phyloP scores from a whole-genome alignment of 768 basidiomycete genomes.

The Pleurotus djamor region DNA sequence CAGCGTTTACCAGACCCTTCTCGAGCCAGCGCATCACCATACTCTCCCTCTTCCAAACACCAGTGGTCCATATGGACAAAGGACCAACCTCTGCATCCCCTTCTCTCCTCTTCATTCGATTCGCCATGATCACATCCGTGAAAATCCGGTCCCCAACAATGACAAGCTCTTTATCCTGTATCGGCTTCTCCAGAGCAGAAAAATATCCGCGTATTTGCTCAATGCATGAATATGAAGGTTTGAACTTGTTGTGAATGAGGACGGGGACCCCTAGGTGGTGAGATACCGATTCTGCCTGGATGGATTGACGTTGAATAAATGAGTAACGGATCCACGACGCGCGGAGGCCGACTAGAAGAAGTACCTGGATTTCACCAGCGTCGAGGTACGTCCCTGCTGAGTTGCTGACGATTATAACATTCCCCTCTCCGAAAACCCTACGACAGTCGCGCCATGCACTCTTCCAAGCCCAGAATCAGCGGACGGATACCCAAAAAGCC shows the following conservation, averaged over 20 bases:
- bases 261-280: conserved; percentile 79
- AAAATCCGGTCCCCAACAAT: conserved; percentile 92
- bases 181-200: conserved; percentile 48
- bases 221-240: conserved; percentile 82
- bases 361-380: conserved; percentile 76
- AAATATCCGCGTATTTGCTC: conserved; percentile 75
- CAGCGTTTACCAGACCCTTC: conserved; percentile 36
- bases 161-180: conserved; percentile 65
- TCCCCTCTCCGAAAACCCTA: conserved; percentile 68
- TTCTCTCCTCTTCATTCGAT: conserved; percentile 50
- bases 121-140: conserved; percentile 87
- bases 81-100: conserved; percentile 34
- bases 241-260: conserved; percentile 70
- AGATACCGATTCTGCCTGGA: conserved; percentile 84
- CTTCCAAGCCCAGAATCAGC: conserved; percentile 30
- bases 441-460: conserved; percentile 75
- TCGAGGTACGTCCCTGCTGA: conserved; percentile 85
- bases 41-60: conserved; percentile 66
- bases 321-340: not conserved
- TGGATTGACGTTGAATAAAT: not conserved
- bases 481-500: not conserved
- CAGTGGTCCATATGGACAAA: conserved; percentile 68
- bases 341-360: conserved; percentile 16
- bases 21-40: conserved; percentile 64
- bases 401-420: conserved; percentile 92